These are phyloP conservation scores for Rhodamnia argentea DNA, from an alignment of 345 rosid species.

Conservation along the genomic window DNA sequence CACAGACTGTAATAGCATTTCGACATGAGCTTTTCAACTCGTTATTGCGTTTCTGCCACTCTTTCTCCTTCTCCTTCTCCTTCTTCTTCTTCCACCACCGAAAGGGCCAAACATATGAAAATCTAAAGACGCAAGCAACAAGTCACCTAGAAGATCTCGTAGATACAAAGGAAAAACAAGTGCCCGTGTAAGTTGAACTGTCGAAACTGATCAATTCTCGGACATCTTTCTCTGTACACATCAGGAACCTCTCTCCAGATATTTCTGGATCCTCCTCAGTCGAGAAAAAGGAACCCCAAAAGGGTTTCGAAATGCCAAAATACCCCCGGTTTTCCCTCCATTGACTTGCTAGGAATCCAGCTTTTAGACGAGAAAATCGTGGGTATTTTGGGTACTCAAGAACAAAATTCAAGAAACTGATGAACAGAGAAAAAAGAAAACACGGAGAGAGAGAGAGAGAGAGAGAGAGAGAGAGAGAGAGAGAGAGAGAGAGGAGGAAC, in stretches of 20 bases:
- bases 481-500: neutral
- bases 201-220: neutral
- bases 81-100: neutral
- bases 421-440: neutral
- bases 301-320: neutral
- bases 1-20: neutral
- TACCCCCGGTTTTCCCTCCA: constrained; percentile 9
- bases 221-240: neutral
- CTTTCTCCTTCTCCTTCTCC: neutral
- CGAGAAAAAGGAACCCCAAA: neutral
- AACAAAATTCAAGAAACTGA: neutral
- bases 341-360: neutral
- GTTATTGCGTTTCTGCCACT: neutral
- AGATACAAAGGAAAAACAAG: neutral
- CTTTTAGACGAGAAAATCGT: constrained; percentile 3
- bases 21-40: neutral
- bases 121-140: neutral
- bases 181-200: neutral
- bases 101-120: neutral
- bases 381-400: constrained; percentile 4
- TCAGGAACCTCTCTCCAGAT: neutral
- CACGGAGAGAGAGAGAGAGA: no score
- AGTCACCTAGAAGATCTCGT: neutral
- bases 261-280: neutral
- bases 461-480: neutral